Base-by-base conservation (phyloP, 1,139 yeast genomes). In the Kodamaea derodonti region DNA sequence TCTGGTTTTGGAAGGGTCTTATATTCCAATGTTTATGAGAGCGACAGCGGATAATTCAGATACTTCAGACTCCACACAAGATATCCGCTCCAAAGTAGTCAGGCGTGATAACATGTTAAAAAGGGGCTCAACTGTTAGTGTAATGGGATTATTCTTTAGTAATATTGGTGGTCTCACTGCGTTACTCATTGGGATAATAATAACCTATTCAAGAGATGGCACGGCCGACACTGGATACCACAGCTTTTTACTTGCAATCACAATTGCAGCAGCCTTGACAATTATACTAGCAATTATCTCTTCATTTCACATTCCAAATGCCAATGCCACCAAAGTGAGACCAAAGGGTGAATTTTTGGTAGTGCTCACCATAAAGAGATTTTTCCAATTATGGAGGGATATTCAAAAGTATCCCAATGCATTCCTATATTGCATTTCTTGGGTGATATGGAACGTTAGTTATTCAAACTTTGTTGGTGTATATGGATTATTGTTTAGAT, bases 361-460 rank as follows among this genome's bases (percentile, higher is more conserved):
- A 2, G 41, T 55, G 4, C 38, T 64, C 20, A 49, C 64, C 2
- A 34, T 59, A 12, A 60, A 52, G 33, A 47, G 71, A 33, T 51
- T 61, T 34, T 35, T 51, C 34, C 8, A 11, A 3, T 45, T 66
- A 33, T 23, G 61, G 12, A 52, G 45, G 29, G 47, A 52, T 24
- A 62, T 68, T 24, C 48, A 48, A 24, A 41, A 49, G 27, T 60
- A 65, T 39, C 68, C 65, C 2, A 51, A 65, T 35, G 74, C 73
- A 0, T 65, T 63, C 38, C 37, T 62, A 14, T 55, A 62, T 20
- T 65, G 71, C 49, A 31, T 65, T 15, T 57, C 67, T 0, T 69
- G 74, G 74, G 72, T 68, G 1, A 52, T 68, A 27, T 69, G 75
- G 74, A 65, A 69, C 36, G 62, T 67, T 9, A 55, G 60, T 7